Evolutionary conservation across 169 alveolate genomes (phyloP).

Genomic region (Plasmodium berghei): DNA sequence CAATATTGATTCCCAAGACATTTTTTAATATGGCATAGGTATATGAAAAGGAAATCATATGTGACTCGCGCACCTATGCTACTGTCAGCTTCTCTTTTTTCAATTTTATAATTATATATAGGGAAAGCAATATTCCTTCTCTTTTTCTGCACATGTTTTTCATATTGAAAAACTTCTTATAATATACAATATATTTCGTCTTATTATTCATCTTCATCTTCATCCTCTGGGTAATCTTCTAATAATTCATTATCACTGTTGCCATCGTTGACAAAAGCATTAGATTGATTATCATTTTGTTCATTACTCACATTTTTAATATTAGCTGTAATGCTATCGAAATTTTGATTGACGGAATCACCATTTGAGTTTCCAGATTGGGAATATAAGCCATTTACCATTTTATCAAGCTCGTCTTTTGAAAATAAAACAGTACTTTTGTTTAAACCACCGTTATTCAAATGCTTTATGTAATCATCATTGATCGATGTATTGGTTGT

Average conservation of each 20-base stretch:
- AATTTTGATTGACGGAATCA: too few relatives aligned
- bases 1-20: too few relatives aligned
- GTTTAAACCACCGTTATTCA: neutral
- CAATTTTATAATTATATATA: too few relatives aligned
- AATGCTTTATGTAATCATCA: neutral
- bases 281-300: conserved; percentile 9
- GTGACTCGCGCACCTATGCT: too few relatives aligned
- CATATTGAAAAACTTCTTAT: neutral
- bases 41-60: too few relatives aligned
- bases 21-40: too few relatives aligned
- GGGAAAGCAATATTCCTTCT: neutral
- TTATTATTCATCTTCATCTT: neutral
- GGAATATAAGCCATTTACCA: conserved; percentile 15
- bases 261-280: neutral
- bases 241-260: neutral
- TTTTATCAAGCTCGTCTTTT: conserved; percentile 47
- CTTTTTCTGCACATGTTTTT: neutral
- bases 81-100: too few relatives aligned
- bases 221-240: conserved; percentile 12
- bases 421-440: conserved; percentile 18
- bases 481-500: neutral
- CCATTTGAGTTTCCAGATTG: too few relatives aligned
- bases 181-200: neutral
- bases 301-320: neutral
- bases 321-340: too few relatives aligned